These are phyloP conservation scores for Leucocoprinus leucothites DNA, from an alignment of 768 basidiomycete genomes.

Conservation along the genomic window DNA sequence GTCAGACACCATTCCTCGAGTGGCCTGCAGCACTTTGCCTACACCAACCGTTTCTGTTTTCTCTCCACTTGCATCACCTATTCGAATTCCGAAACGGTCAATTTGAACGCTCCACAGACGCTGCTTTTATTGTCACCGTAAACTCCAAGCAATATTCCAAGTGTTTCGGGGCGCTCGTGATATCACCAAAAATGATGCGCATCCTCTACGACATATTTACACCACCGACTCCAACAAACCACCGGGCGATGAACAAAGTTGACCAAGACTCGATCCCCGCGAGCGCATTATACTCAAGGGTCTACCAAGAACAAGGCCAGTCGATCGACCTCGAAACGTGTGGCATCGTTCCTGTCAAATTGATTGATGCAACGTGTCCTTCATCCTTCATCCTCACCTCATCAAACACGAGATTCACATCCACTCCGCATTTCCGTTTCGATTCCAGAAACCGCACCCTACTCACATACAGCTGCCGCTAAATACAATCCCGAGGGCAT, in stretches of 20 bases:
- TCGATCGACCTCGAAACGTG: constrained; percentile 14
- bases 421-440: constrained; percentile 8
- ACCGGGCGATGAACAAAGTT: too few relatives aligned
- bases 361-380: constrained; percentile 15
- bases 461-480: not conserved
- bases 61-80: not conserved
- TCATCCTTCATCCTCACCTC: not conserved
- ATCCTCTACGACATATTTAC: too few relatives aligned
- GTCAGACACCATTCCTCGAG: not conserved
- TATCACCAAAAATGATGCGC: not conserved
- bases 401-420: constrained; percentile 3
- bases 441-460: constrained; percentile 1
- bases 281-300: too few relatives aligned
- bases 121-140: too few relatives aligned
- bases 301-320: not conserved
- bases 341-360: constrained; percentile 4
- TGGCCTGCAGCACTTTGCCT: not conserved
- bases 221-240: not conserved
- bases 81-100: not conserved
- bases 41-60: not conserved
- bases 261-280: too few relatives aligned
- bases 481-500: not conserved
- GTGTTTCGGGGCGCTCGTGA: not conserved
- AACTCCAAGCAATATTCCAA: too few relatives aligned
- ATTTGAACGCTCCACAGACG: not conserved